Evolutionary conservation across 1,284 basidiomycete genomes (phyloP).

Genomic region (Rhodotorula sp.): DNA sequence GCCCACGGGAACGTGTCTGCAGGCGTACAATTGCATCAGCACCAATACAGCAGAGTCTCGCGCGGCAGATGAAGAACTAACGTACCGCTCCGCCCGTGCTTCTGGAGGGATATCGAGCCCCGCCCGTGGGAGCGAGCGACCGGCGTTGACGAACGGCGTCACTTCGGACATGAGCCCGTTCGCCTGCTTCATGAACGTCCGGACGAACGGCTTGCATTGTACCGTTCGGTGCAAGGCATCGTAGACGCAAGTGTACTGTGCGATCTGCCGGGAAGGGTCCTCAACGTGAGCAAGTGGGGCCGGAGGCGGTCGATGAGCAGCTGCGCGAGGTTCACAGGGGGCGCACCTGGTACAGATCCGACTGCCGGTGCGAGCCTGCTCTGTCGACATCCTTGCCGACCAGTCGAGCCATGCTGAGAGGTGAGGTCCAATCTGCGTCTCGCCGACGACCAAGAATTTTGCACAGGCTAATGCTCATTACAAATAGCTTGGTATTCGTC

Average conservation of each 20-base stretch:
- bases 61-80: neutral
- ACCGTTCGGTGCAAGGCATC: conserved; percentile 13
- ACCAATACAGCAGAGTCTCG: no score
- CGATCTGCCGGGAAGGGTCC: conserved; percentile 8
- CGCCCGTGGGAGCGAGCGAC: neutral
- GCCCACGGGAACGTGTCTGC: neutral
- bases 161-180: conserved; percentile 17
- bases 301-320: neutral
- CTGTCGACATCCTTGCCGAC: no score
- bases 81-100: neutral
- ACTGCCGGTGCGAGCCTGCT: neutral
- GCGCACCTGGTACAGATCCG: conserved; percentile 19
- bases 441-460: no score
- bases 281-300: neutral
- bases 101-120: neutral
- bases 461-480: no score
- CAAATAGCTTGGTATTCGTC: no score
- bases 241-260: conserved; percentile 31
- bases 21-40: neutral
- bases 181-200: conserved; percentile 28
- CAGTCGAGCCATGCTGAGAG: neutral
- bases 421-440: no score
- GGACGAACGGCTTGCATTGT: conserved; percentile 29
- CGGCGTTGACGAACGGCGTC: conserved; percentile 25
- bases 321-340: no score